Evolutionary conservation across 257 asterid species (phyloP).

Genomic region (Fraxinus pennsylvanica): DNA sequence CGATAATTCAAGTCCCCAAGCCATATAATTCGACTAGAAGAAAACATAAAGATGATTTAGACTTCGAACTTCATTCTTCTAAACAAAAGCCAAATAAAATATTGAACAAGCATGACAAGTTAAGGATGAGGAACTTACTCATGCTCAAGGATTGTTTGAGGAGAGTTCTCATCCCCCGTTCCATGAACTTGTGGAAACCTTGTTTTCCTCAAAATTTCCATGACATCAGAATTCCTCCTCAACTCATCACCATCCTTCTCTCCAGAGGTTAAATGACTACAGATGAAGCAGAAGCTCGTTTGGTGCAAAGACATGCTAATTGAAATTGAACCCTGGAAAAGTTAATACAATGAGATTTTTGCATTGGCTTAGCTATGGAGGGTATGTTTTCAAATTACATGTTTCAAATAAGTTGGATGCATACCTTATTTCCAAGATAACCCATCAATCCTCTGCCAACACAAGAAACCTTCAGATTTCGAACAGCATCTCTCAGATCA

Average conservation of each 20-base stretch:
- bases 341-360: neutral
- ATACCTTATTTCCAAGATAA: constrained; percentile 38
- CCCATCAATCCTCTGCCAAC: constrained; percentile 39
- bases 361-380: too few species aligned
- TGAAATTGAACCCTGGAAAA: constrained; percentile 40
- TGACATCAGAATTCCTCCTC: constrained; percentile 35
- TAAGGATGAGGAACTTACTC: constrained; percentile 22
- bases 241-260: constrained; percentile 37
- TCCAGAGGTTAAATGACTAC: constrained; percentile 38
- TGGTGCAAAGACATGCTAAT: constrained; percentile 36
- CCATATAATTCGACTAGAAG: constrained; percentile 35
- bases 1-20: constrained; percentile 39
- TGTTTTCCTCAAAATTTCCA: constrained; percentile 35
- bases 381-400: neutral
- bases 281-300: constrained; percentile 39
- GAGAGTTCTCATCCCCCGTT: constrained; percentile 23
- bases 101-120: neutral
- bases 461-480: constrained; percentile 32
- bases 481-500: constrained; percentile 29
- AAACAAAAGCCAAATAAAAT: neutral
- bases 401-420: neutral
- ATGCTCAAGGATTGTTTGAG: constrained; percentile 31
- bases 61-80: neutral
- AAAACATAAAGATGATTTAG: neutral
- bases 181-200: constrained; percentile 30